Evolutionary conservation across 2,329 filamentous ascomycete species (phyloP).

Genomic region (Colletotrichum brevisporum): DNA sequence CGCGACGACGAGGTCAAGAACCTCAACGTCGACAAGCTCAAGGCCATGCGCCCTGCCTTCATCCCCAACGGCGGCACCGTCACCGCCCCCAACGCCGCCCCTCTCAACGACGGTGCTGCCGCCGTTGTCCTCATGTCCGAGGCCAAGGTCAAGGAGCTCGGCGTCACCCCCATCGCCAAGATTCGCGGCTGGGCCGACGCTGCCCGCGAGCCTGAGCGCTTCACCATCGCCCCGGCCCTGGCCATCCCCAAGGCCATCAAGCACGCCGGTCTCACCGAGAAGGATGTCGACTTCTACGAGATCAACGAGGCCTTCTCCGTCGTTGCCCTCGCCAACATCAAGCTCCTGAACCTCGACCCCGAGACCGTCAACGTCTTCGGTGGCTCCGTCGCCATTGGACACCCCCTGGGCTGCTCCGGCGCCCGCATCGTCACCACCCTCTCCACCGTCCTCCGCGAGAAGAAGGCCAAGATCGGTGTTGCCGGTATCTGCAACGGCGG

Average conservation of each 20-base stretch:
- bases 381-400: constrained; percentile 94
- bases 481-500: constrained; percentile 99
- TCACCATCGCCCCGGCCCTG: constrained; percentile 93
- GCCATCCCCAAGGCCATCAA: constrained; percentile 98
- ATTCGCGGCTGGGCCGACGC: constrained; percentile 98
- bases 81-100: constrained; percentile 96
- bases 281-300: constrained; percentile 92
- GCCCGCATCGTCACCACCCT: constrained; percentile 94
- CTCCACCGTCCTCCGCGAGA: constrained; percentile 88
- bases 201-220: constrained; percentile 90
- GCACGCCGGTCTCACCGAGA: constrained; percentile 86
- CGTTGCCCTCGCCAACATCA: constrained; percentile 95
- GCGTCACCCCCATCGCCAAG: constrained; percentile 92
- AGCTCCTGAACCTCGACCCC: constrained; percentile 83
- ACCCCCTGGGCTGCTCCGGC: constrained; percentile 93
- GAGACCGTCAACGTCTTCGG: constrained; percentile 97
- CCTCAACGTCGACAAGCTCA: constrained; percentile 86
- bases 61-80: constrained; percentile 86
- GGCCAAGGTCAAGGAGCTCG: constrained; percentile 91
- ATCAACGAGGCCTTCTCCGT: constrained; percentile 99
- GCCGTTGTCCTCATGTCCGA: constrained; percentile 95
- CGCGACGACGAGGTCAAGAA: constrained; percentile 98
- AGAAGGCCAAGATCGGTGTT: constrained; percentile 92
- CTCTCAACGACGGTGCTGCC: constrained; percentile 94
- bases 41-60: constrained; percentile 87